Evolutionary conservation across 148 eudicot genomes (phyloP).

Genomic region (Cornus suecica): DNA sequence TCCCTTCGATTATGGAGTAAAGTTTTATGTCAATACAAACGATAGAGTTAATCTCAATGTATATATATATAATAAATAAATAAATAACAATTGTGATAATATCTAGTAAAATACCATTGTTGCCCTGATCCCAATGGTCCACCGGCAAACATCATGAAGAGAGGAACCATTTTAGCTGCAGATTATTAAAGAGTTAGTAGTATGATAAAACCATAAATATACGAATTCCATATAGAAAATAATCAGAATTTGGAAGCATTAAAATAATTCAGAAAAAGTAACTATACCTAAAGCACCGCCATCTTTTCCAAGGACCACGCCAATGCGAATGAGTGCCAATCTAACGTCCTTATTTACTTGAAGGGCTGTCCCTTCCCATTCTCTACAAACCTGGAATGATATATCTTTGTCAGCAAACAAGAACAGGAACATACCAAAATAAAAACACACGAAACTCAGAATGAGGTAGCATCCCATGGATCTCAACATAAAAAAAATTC

Average conservation of each 20-base stretch:
- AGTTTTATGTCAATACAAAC: neutral
- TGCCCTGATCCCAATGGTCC: constrained; percentile 97
- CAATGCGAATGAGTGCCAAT: constrained; percentile 76
- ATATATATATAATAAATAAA: neutral
- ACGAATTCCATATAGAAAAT: neutral
- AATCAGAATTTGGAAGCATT: neutral
- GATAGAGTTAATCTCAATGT: neutral
- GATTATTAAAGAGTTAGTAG: constrained; percentile 5
- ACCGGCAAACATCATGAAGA: constrained; percentile 99
- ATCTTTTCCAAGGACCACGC: constrained; percentile 96
- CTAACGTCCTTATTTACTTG: constrained; percentile 77
- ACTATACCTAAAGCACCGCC: constrained; percentile 93
- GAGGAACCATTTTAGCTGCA: constrained; percentile 98
- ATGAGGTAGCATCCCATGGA: neutral
- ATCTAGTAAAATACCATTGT: constrained; percentile 82
- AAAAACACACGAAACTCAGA: neutral
- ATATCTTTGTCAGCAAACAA: neutral
- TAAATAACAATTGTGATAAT: too few species aligned
- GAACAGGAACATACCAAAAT: neutral
- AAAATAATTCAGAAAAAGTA: constrained; percentile 2
- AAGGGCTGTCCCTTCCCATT: constrained; percentile 89
- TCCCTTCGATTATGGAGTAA: neutral
- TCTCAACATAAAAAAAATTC: neutral
- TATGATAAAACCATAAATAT: neutral
- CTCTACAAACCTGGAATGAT: constrained; percentile 77